Evolutionary conservation across 306 rosid genomes (phyloP), one percentile per base, ranked within the genome.

Genomic region (Cucurbita argyrosperma): DNA sequence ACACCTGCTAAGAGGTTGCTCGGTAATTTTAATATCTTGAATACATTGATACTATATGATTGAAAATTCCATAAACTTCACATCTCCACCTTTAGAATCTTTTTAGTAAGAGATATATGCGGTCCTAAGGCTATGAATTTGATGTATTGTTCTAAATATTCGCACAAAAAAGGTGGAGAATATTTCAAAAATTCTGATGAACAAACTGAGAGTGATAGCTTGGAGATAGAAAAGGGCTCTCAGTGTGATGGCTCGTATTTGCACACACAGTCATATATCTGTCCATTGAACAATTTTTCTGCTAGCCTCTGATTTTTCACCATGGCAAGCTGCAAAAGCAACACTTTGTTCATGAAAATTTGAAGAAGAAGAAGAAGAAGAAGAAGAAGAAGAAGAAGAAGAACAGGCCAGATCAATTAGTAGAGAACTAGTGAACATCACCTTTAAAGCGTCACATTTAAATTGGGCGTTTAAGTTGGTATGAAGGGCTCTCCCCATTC

Each of bases 231-330:
- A n/a, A 77, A 64, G 51, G 46, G 51, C 80, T 83, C 15, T 81
- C 84, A 91, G 55, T 76, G 78, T 42, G 85, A 82, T 73, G 97
- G 96, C 77, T 95, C 96, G 49, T 87, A 95, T 80, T 90, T 83
- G 91, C 97, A 95, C 12, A 91, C 84, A 70, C 96, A 91, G 80
- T 95, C 87, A 47, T 87, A 91, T 77, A 95, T 82, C 80, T 88
- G 85, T 76, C 99, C 99, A 60, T 85, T 78, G 47, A 95, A 63
- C 88, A 91, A 84, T 78, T 95, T 95, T 52, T 89, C 96, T 26
- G 99, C 99, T 86, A 95, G 79, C 83, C 99, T 88, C 83, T 87
- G 99, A 75, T 95, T 95, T 84, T 95, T 95, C 84, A 95, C 97
- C 99, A 95, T 95, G 19, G 99, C 97, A 80, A 91, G 97, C 99